phyloP scores from a whole-genome alignment of 768 basidiomycete species.

The Boletus fagicola region DNA sequence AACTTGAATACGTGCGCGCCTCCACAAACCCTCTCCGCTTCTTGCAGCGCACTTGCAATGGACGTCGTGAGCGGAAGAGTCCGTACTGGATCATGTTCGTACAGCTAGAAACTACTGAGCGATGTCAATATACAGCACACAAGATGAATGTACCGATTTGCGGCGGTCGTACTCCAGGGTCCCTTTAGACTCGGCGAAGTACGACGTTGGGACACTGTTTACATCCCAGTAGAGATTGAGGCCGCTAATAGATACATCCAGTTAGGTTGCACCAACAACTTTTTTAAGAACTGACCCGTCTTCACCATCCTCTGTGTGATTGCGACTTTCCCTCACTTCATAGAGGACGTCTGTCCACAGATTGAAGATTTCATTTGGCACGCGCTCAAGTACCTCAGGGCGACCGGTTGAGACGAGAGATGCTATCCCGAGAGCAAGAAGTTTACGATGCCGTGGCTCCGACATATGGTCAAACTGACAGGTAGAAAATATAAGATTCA shows the following conservation, averaged over 20 bases:
- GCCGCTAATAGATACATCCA: constrained; percentile 16
- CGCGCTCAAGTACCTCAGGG: constrained; percentile 65
- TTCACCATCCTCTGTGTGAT: constrained; percentile 35
- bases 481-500: constrained; percentile 1
- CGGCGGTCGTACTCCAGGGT: constrained; percentile 78
- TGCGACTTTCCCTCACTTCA: constrained; percentile 74
- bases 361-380: constrained; percentile 77
- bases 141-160: constrained; percentile 50
- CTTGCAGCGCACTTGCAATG: constrained; percentile 55
- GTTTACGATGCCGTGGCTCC: constrained; percentile 79
- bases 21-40: constrained; percentile 60
- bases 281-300: constrained; percentile 29
- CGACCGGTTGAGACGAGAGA: constrained; percentile 72
- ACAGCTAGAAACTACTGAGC: constrained; percentile 48
- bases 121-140: constrained; percentile 1
- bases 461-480: constrained; percentile 87
- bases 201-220: constrained; percentile 53
- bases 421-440: constrained; percentile 80
- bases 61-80: constrained; percentile 59
- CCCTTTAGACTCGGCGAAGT: constrained; percentile 62
- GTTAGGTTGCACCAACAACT: not conserved
- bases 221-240: constrained; percentile 72
- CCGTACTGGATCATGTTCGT: constrained; percentile 70
- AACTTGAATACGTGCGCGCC: constrained; percentile 60
- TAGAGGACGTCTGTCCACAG: constrained; percentile 88